Evolutionary conservation across 1,284 basidiomycete species (phyloP), one percentile per base, ranked within the genome.

Genomic region (Marasmius sp.): DNA sequence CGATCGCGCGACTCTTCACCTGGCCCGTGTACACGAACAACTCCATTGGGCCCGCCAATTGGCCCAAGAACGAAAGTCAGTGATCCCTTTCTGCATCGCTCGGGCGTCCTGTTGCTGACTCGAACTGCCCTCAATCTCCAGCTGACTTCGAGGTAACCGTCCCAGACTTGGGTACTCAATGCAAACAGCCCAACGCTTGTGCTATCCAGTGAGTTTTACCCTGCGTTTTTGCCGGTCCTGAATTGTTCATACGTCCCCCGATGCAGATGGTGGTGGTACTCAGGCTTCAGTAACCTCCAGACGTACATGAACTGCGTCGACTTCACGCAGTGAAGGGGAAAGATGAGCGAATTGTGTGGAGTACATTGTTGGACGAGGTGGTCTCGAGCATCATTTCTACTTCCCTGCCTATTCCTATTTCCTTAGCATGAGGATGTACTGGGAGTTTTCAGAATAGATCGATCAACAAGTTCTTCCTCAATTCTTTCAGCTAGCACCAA

Each of bases 21-120:
- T 78, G 76, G 76, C 71, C 72, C 0, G 72, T 76, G 6, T 77
- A 77, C 60, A 68, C 74, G 7, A 71, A 77, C 61, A 66, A 72
- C 50, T 64, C 70, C 2, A 66, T 76, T 14, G 74, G 71, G 14
- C 72, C 74, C 3, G 34, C 66, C 18, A 66, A 75, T 43, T 75
- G 73, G 74, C 72, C 71, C 0, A 69, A 68, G 68, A 74, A 75
- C 52, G 75, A 76, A 61, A 75, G 75, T 77, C 54, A 55, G 74
- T 61, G 10, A 12, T 37, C 18, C 1, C 12, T 38, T 36, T 37
- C 10, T n/a, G n/a, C 22, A 27, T 1, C 7, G 27, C 27, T 27
- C 27, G 6, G n/a, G 4, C 37, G 39, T 51, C 57, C 6, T 33
- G 22, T 36, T 16, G 2, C 10, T 12, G 16, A 9, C 48, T n/a